phyloP scores from a whole-genome alignment of 1,284 basidiomycete species.

The Naganishia sp. region DNA sequence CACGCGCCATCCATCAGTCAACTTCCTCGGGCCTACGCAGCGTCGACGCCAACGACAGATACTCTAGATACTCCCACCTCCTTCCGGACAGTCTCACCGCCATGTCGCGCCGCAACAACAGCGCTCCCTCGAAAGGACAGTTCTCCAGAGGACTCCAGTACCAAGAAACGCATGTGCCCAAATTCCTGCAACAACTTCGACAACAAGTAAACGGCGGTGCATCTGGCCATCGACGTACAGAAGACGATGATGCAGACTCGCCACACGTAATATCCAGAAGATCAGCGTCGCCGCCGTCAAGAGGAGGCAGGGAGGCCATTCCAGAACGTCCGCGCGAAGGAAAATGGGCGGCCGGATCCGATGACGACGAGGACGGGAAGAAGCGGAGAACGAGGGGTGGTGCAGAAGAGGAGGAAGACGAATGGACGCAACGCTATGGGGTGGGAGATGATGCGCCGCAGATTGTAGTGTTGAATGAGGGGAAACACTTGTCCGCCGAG shows the following conservation, averaged over 20 bases:
- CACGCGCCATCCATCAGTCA: neutral
- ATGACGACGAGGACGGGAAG: constrained; percentile 9
- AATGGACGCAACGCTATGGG: constrained; percentile 29
- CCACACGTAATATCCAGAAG: constrained; percentile 15
- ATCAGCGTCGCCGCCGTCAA: constrained; percentile 13
- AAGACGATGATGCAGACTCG: constrained; percentile 18
- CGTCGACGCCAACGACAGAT: neutral
- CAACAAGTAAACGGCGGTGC: constrained; percentile 26
- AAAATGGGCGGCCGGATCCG: constrained; percentile 23
- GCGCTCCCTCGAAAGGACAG: constrained; percentile 21
- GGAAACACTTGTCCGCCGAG: constrained; percentile 32
- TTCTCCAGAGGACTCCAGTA: constrained; percentile 30
- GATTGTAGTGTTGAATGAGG: constrained; percentile 33
- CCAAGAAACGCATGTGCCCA: constrained; percentile 28
- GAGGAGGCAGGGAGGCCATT: constrained; percentile 27
- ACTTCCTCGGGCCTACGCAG: neutral
- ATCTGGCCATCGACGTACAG: neutral
- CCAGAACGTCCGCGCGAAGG: constrained; percentile 32
- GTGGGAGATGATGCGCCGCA: constrained; percentile 33
- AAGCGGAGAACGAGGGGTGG: neutral
- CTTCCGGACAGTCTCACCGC: neutral
- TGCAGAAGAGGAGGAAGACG: constrained; percentile 26
- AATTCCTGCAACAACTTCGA: constrained; percentile 29
- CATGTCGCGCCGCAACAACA: constrained; percentile 25
- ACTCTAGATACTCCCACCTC: neutral